These are phyloP conservation scores for Ustilago curta DNA, from an alignment of 1,284 basidiomycete species.

Conservation along the genomic window DNA sequence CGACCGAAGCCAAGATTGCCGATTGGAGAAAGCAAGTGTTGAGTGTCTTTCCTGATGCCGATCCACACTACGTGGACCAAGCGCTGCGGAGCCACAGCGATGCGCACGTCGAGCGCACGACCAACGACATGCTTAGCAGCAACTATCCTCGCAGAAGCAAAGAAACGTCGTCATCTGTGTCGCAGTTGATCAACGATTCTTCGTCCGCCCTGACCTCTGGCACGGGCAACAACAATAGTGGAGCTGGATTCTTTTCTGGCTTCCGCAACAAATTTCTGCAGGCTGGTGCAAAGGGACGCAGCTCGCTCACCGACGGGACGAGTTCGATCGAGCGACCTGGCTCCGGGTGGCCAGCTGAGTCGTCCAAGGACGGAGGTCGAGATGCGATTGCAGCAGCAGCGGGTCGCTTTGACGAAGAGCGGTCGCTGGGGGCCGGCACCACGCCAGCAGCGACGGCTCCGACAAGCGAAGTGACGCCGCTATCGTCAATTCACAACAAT, in stretches of 20 bases:
- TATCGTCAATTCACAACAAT: slow-evolving; percentile 67
- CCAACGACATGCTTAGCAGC: slow-evolving; percentile 59
- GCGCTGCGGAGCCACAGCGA: slow-evolving; percentile 58
- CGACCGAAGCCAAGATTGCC: slow-evolving; percentile 30
- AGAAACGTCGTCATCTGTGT: slow-evolving; percentile 23
- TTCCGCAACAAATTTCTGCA: slow-evolving; percentile 49
- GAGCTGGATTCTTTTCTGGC: slow-evolving; percentile 49
- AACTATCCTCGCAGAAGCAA: slow-evolving; percentile 56
- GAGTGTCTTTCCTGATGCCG: slow-evolving; percentile 68
- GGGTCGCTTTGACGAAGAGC: slow-evolving; percentile 33
- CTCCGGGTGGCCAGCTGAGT: slow-evolving; percentile 19
- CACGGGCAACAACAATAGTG: slow-evolving; percentile 9
- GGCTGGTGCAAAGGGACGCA: slow-evolving; percentile 29
- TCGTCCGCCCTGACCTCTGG: slow-evolving; percentile 7
- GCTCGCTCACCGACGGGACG: slow-evolving; percentile 59
- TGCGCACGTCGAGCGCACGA: slow-evolving; percentile 65
- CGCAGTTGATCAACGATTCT: slow-evolving; percentile 17
- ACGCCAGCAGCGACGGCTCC: slow-evolving; percentile 38
- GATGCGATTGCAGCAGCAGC: slow-evolving; percentile 38
- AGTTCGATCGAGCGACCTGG: slow-evolving; percentile 57
- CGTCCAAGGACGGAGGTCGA: slow-evolving; percentile 9
- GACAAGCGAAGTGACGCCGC: slow-evolving; percentile 61
- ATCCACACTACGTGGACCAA: slow-evolving; percentile 59
- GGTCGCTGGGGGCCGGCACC: slow-evolving; percentile 16
- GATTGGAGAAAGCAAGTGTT: slow-evolving; percentile 58